phyloP scores from a whole-genome alignment of 805 yeast genomes.

The Cyberlindnera xishuangbannaensis region DNA sequence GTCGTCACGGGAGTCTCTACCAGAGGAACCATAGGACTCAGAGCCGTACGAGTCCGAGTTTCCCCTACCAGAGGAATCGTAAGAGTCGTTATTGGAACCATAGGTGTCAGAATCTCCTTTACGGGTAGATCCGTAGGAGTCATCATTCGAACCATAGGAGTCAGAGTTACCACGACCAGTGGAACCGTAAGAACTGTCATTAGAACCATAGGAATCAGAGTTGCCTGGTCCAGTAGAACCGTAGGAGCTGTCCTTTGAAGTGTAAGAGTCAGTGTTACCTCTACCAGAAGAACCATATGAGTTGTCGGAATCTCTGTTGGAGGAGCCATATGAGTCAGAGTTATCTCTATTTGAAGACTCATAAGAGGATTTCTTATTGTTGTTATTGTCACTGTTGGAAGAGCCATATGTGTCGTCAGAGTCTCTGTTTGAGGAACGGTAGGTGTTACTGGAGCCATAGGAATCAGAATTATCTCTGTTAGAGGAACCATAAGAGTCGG shows the following conservation, averaged over 20 bases:
- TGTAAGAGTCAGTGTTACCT: background rate
- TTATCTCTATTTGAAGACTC: background rate
- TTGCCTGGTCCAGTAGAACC: background rate
- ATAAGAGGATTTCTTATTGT: constrained; percentile 4
- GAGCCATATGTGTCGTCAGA: constrained; percentile 7
- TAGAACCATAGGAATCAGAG: constrained; percentile 2
- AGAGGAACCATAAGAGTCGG: constrained; percentile 2
- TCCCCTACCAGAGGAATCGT: too few relatives aligned
- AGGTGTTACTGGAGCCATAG: background rate
- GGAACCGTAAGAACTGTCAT: constrained; percentile 2
- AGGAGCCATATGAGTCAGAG: constrained; percentile 6
- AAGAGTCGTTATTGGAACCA: background rate
- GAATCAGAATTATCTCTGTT: background rate
- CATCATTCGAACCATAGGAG: background rate
- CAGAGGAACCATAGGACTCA: too few relatives aligned
- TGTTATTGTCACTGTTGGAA: constrained; percentile 1
- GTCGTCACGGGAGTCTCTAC: too few relatives aligned
- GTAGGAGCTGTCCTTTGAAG: background rate
- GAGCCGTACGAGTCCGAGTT: too few relatives aligned
- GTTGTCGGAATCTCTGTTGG: constrained; percentile 1
- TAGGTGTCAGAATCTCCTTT: background rate
- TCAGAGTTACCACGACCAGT: background rate
- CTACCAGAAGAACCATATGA: constrained; percentile 3
- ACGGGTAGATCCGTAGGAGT: background rate
- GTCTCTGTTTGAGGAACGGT: background rate